These are phyloP conservation scores for Echinosphaeria canescens DNA, from an alignment of 2,329 filamentous ascomycete genomes.

Conservation along the genomic window DNA sequence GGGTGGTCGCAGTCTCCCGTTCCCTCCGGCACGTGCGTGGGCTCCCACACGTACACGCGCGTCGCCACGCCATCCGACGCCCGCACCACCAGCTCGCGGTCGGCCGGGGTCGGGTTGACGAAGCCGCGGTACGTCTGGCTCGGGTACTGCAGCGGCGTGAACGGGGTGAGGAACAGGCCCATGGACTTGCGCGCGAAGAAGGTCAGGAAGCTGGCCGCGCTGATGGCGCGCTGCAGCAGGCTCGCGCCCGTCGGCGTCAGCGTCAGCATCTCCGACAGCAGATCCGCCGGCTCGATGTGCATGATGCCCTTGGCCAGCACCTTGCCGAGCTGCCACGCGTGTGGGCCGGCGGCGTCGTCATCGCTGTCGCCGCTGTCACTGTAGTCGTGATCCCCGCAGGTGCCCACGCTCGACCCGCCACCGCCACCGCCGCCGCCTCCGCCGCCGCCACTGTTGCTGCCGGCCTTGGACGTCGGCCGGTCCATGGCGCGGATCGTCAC, in stretches of 20 bases:
- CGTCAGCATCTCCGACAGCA: constrained; percentile 30
- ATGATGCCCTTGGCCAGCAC: constrained; percentile 37
- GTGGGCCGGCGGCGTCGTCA: constrained; percentile 11
- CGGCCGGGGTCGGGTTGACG: constrained; percentile 25
- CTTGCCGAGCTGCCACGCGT: constrained; percentile 16
- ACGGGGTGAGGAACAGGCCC: constrained; percentile 27
- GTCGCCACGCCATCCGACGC: constrained; percentile 29
- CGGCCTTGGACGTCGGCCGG: not conserved
- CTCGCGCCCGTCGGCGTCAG: constrained; percentile 25
- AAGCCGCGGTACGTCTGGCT: constrained; percentile 22
- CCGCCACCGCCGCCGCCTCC: too few species aligned
- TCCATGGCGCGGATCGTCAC: constrained; percentile 28
- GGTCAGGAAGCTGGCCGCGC: constrained; percentile 25
- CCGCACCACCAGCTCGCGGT: constrained; percentile 17
- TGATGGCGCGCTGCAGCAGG: constrained; percentile 18
- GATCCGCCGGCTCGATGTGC: constrained; percentile 28
- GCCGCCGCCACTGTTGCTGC: too few species aligned
- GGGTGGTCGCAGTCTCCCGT: not conserved
- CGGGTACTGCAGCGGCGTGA: constrained; percentile 33
- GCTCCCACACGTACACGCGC: constrained; percentile 33
- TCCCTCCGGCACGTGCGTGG: constrained; percentile 14
- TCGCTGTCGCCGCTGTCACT: too few species aligned
- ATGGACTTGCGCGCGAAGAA: constrained; percentile 33
- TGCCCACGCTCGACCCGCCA: not conserved
- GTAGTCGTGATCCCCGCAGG: too few species aligned